A percentile compares a stretch with the other conserved stretches of the same genome.
These are phyloP conservation scores for Fusarium metavorans DNA, from an alignment of 2,329 filamentous ascomycete species.

Conservation along the genomic window DNA sequence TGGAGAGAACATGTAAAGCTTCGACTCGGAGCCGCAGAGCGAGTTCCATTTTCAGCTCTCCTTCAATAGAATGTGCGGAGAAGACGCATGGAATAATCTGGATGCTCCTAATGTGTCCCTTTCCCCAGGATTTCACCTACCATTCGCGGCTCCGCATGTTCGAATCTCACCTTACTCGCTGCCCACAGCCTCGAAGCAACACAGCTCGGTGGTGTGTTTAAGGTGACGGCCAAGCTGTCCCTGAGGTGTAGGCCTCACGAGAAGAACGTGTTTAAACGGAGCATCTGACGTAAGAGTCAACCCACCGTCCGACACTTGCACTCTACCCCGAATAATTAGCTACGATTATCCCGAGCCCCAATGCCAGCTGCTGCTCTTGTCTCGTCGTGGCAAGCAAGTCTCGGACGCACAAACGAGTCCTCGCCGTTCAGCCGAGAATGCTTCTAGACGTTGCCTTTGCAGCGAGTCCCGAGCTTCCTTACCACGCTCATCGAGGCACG, in stretches of 20 bases:
- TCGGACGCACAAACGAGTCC: background rate
- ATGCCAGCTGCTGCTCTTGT: background rate
- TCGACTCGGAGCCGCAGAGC: slow-evolving; percentile 4
- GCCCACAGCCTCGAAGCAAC: background rate
- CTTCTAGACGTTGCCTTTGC: background rate
- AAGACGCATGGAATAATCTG: slow-evolving; percentile 11
- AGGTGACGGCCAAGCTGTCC: slow-evolving; percentile 6
- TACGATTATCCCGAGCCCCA: slow-evolving; percentile 4
- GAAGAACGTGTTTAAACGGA: slow-evolving; percentile 35
- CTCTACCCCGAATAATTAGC: slow-evolving; percentile 14
- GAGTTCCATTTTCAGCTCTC: background rate
- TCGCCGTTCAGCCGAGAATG: slow-evolving; percentile 2
- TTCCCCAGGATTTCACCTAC: slow-evolving; percentile 5
- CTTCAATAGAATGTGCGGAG: slow-evolving; percentile 4
- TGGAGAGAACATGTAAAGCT: background rate
- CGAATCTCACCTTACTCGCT: background rate
- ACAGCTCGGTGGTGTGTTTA: slow-evolving; percentile 6
- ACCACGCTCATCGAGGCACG: background rate
- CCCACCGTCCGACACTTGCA: slow-evolving; percentile 12
- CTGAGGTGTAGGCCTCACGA: slow-evolving; percentile 2
- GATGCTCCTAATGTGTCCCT: background rate
- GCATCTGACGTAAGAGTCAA: slow-evolving; percentile 35
- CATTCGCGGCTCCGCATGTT: slow-evolving; percentile 13
- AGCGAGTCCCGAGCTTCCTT: background rate
- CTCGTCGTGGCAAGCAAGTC: background rate